These are phyloP conservation scores for Oropetium thomaeum DNA, from an alignment of 176 grass and related monocot genomes.

Conservation along the genomic window DNA sequence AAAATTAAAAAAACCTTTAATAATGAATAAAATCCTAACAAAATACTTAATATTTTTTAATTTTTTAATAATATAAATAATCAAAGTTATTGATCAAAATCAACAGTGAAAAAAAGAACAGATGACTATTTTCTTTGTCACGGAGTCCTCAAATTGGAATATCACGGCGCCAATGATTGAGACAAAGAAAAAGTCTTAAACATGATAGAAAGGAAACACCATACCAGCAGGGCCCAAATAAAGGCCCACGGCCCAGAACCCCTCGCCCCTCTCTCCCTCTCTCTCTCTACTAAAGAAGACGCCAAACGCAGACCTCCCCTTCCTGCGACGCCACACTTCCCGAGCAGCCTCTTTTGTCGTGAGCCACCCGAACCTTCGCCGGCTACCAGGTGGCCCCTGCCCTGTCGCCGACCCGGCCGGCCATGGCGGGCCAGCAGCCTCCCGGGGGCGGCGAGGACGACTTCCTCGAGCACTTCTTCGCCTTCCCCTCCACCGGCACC, in stretches of 20 bases:
- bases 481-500: slow-evolving; percentile 13
- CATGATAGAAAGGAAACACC: neutral
- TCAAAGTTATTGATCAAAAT: no score
- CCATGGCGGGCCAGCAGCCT: slow-evolving; percentile 74
- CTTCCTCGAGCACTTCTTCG: slow-evolving; percentile 82
- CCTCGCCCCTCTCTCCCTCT: no score
- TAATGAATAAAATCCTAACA: no score
- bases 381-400: neutral
- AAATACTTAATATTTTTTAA: no score
- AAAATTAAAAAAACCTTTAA: no score
- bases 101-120: no score
- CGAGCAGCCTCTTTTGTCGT: neutral
- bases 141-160: no score
- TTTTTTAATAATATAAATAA: no score
- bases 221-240: neutral
- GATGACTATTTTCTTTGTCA: no score
- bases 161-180: neutral
- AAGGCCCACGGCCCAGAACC: neutral
- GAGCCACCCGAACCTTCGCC: slow-evolving; percentile 20
- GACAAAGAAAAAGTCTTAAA: neutral
- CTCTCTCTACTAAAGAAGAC: slow-evolving; percentile 21
- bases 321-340: neutral
- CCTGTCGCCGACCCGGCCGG: neutral
- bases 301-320: neutral
- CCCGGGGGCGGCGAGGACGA: slow-evolving; percentile 59